Percentiles rank a stretch among this genome's conserved stretches.
phyloP scores from a whole-genome alignment of 2,329 filamentous ascomycete genomes.

The Botrytis hyacinthi region DNA sequence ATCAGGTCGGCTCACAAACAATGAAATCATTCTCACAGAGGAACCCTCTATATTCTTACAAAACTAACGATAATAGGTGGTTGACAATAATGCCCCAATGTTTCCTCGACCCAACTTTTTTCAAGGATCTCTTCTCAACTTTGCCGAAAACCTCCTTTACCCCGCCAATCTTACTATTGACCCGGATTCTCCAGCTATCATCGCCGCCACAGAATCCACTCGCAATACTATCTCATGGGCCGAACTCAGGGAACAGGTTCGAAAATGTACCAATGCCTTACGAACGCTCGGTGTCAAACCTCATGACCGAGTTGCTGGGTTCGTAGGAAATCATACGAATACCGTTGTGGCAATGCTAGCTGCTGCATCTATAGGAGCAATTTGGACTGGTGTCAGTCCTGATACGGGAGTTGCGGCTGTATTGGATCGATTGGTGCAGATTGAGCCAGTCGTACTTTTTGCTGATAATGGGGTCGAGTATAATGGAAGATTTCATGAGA shows the following conservation, averaged over 20 bases:
- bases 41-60: neutral
- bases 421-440: constrained; percentile 81
- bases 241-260: constrained; percentile 74
- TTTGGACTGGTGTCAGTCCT: constrained; percentile 92
- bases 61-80: constrained; percentile 50
- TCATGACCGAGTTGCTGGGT: constrained; percentile 63
- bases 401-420: constrained; percentile 92
- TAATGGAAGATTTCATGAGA: constrained; percentile 86
- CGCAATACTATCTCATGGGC: constrained; percentile 67
- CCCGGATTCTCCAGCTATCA: constrained; percentile 65
- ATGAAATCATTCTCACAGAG: neutral
- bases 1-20: neutral
- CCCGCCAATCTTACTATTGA: constrained; percentile 58
- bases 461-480: constrained; percentile 86
- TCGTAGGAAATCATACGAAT: constrained; percentile 86
- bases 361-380: constrained; percentile 74
- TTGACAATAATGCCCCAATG: constrained; percentile 66
- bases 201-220: constrained; percentile 74
- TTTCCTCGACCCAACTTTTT: constrained; percentile 91
- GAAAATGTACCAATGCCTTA: constrained; percentile 69
- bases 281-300: constrained; percentile 59
- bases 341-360: constrained; percentile 86
- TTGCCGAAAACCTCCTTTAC: constrained; percentile 91
- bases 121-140: constrained; percentile 75
- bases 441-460: constrained; percentile 73